phyloP scores from a whole-genome alignment of 768 basidiomycete genomes.

The Wakefieldia striispora region DNA sequence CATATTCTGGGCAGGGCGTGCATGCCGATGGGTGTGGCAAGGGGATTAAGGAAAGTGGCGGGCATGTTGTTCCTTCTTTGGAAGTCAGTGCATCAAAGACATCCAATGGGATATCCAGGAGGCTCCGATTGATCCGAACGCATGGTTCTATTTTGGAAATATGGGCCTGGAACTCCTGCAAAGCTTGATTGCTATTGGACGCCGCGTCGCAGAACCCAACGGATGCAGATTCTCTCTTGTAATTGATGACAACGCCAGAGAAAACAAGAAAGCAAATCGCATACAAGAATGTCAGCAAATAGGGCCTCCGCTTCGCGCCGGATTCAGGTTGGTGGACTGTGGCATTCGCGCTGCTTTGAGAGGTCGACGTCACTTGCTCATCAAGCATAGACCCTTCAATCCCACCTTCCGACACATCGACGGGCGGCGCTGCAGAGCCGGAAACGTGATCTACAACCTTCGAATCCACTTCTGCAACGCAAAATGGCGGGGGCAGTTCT shows the following conservation, averaged over 20 bases:
- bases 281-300: slow-evolving; percentile 44
- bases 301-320: slow-evolving; percentile 20
- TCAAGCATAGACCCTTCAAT: slow-evolving; percentile 13
- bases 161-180: slow-evolving; percentile 47
- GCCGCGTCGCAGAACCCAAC: slow-evolving; percentile 79
- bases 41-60: slow-evolving; percentile 52
- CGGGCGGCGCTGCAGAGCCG: slow-evolving; percentile 7
- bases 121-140: slow-evolving; percentile 51
- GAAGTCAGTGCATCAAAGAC: slow-evolving; percentile 25
- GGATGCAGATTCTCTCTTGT: slow-evolving; percentile 63
- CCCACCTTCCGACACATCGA: slow-evolving; percentile 21
- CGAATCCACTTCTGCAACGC: slow-evolving; percentile 3
- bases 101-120: slow-evolving; percentile 36
- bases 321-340: slow-evolving; percentile 15
- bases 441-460: background rate
- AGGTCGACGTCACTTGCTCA: slow-evolving; percentile 33
- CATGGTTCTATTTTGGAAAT: slow-evolving; percentile 53
- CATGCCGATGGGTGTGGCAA: slow-evolving; percentile 61
- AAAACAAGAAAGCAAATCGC: slow-evolving; percentile 35
- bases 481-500: slow-evolving; percentile 9
- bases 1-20: slow-evolving; percentile 72
- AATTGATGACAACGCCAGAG: slow-evolving; percentile 40
- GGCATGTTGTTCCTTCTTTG: slow-evolving; percentile 44
- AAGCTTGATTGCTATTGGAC: slow-evolving; percentile 52
- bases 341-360: slow-evolving; percentile 39